Percentiles rank a stretch among this genome's conserved stretches.
These are phyloP conservation scores for Didymellaceae sp. DNA, from an alignment of 2,329 filamentous ascomycete genomes.

Conservation along the genomic window DNA sequence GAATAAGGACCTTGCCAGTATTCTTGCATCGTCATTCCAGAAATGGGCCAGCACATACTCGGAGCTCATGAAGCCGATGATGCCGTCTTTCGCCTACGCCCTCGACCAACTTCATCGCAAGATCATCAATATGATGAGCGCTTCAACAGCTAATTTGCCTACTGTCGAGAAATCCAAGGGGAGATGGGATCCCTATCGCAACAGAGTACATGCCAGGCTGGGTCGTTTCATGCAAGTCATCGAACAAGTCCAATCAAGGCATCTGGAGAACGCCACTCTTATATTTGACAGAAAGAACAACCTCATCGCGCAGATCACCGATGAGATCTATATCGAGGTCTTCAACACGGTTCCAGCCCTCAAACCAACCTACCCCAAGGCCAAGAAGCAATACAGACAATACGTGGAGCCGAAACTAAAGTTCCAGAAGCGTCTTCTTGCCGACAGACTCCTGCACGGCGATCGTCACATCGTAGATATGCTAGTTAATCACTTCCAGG, in stretches of 20 bases:
- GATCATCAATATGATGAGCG: constrained; percentile 7
- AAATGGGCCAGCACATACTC: constrained; percentile 19
- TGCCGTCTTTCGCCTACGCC: neutral
- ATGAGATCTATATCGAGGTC: constrained; percentile 20
- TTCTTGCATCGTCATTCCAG: constrained; percentile 18
- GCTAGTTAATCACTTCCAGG: constrained; percentile 13
- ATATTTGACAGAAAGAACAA: constrained; percentile 19
- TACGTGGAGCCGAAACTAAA: constrained; percentile 18
- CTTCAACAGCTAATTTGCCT: constrained; percentile 21
- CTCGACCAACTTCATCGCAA: neutral
- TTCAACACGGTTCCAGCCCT: constrained; percentile 11
- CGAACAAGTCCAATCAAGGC: neutral
- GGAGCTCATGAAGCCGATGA: neutral
- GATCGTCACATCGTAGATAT: constrained; percentile 23
- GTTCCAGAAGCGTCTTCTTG: constrained; percentile 21
- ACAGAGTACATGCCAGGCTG: constrained; percentile 9
- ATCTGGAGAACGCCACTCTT: constrained; percentile 16
- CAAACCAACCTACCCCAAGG: constrained; percentile 4
- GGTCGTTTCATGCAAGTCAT: constrained; percentile 2
- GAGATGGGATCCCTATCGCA: constrained; percentile 12
- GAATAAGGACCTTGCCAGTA: constrained; percentile 25
- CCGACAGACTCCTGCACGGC: constrained; percentile 5
- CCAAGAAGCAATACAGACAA: constrained; percentile 11
- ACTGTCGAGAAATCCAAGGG: constrained; percentile 26
- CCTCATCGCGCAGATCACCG: constrained; percentile 22